Base-by-base conservation (phyloP, 2,329 filamentous ascomycete species). In the Hypoxylon sp. region DNA sequence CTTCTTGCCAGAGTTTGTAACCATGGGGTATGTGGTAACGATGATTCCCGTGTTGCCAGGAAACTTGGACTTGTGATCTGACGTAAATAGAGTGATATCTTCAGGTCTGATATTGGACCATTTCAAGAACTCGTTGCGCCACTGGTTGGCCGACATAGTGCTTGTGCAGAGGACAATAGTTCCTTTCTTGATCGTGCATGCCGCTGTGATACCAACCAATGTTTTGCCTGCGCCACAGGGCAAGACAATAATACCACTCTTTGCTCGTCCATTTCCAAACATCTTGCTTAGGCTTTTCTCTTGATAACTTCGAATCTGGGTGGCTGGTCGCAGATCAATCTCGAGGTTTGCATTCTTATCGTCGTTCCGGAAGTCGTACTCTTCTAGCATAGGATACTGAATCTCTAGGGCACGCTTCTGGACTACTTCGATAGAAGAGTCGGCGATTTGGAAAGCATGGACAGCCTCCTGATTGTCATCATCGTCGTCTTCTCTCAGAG, bases 251-350 rank as follows among this genome's bases (percentile, higher is more conserved):
- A 99, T 95, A 49, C 94, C 94, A 71, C 91, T 97, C 75, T 96
- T 94, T 9, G 94, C 94, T 72, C 94, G 88, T 38, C 93, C 93
- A 67, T 99, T 99, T 67, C 94, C 93, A 69, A 99, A 99, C 94
- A 99, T 99, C 72, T 99, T 99, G 75, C 90, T 96, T 7, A 99
- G 78, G 60, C 91, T 96, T 75, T 97, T 96, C 71, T 99, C 94
- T 69, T 99, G 94, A 64, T 99, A 99, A 20, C 83, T 87, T 69
- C 93, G 86, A 68, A 97, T 97, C 66, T 93, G 89, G 0, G 92
- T 93, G 48, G 87, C 87, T 0, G 93, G 92, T 63, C 89, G 89
- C 37, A 97, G 78, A 69, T 97, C 93, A 62, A 99, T 99, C 49
- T 97, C 91, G 25, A 99, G 77, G 40, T 90, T 96, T 1, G 93